Evolutionary conservation across 306 rosid species (phyloP), one percentile per base, ranked within the genome.

Genomic region (Prunus dulcis): DNA sequence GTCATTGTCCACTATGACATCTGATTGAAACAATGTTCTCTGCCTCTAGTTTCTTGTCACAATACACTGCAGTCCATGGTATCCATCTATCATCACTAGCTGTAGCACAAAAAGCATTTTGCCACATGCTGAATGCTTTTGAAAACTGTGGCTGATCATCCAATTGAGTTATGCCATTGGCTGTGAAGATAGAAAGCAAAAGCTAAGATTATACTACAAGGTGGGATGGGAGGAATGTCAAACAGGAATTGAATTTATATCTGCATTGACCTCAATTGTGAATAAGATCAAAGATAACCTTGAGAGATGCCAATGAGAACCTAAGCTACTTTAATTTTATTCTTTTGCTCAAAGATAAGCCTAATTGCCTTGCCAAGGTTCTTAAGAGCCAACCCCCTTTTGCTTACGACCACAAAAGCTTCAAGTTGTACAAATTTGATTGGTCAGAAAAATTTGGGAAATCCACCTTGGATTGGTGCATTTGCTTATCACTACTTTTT

Each of bases 381-480:
- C 71, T 17, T 10, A 72, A 65, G 78, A 73, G 74, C 72, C 77
- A 72, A 43, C 46, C 4, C 30, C 25, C 30, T 60, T 25, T 41
- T 47, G 38, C 28, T 60, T 60, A 60, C 2, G 19, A 27, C 27
- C 28, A 56, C 62, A 56, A 56, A 56, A 56, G 4, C 4, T 56
- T 22, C 47, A 63, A 2, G 9, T 19, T 61, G 28, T 47, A 19
- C 32, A 38, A 30, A 71, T 8, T 28, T 38, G 30, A 71, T 53
- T 71, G 41, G 43, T 9, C 1, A 47, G 14, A 47, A 11, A 47
- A 47, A 47, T 60, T 60, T 60, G 64, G 19, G 64, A 60, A 60
- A 60, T 60, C 19, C 64, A 23, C 64, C 34, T 60, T 67, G 72
- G 55, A 67, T 25, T 46, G 19, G 73, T 22, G 23, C 34, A 25